Evolutionary conservation across 805 yeast genomes (phyloP), one percentile per base, ranked within the genome.

Genomic region (Teunomyces lycoperdinae): DNA sequence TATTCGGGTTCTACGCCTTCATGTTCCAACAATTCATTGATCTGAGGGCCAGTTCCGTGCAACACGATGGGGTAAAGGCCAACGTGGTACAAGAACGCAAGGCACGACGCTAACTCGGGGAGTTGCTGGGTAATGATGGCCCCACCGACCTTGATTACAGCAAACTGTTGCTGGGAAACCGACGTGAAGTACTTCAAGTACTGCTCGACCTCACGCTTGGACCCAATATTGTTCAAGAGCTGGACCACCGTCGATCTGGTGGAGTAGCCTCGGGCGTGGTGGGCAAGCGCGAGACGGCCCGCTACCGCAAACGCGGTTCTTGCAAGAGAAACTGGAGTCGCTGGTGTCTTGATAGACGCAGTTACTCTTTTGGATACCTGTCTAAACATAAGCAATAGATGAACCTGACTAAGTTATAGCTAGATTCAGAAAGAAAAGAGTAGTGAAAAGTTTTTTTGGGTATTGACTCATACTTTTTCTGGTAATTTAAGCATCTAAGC

Each of bases 11-110:
- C 97, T 29, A 94, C 89, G 35, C 97, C 97, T 68, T 89, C 96
- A 44, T 84, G 84, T 68, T 94, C 99, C 50, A 94, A 78, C 57
- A 90, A 81, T 61, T 87, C 96, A 66, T 94, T 94, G 72, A 94
- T 94, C 71, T 94, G 99, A 5, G 99, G 99, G 14, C 99, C 99
- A 1, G 99, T 94, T 27, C 99, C 99, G 64, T 94, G 99, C 49
- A 94, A 78, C 8, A 94, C 96, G 52, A 94, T 90, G 24, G 99
- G 99, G 61, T 90, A 94, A 50, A 94, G 79, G 9, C 99, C 99
- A 44, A 94, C 96, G 63, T 94, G 99, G 74, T 94, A 94, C 55
- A 94, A 75, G 69, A 94, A 94, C 4, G 98, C 97, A 54, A 94
- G 76, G 62, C 97, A 91, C 0, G 96, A 88, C 0, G 99, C 99